phyloP scores from a whole-genome alignment of 176 grass and related monocot species.

The Panicum miliaceum region DNA sequence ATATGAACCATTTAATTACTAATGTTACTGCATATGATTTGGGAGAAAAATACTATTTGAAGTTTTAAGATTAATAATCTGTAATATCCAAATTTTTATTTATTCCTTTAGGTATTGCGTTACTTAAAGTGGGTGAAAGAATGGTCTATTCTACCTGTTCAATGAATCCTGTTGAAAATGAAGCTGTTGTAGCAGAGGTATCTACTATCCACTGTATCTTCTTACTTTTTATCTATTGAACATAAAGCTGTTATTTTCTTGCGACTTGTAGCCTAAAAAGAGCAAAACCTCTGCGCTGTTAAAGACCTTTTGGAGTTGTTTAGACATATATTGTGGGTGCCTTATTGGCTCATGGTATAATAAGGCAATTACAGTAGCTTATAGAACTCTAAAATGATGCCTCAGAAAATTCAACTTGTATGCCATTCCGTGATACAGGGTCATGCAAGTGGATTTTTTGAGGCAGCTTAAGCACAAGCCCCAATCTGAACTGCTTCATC shows the following conservation, averaged over 20 bases:
- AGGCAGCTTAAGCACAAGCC: not conserved
- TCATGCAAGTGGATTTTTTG: conserved; percentile 12
- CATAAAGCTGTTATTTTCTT: conserved; percentile 18
- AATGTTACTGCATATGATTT: conserved; percentile 6
- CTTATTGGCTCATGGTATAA: conserved; percentile 17
- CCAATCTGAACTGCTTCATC: conserved; percentile 8
- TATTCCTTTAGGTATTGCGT: conserved; percentile 63
- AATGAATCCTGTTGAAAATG: conserved; percentile 99
- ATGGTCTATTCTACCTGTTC: conserved; percentile 99
- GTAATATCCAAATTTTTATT: not conserved
- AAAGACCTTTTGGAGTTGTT: conserved; percentile 13
- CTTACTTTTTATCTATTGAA: not conserved
- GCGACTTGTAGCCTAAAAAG: conserved; percentile 1
- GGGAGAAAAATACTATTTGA: conserved; percentile 8
- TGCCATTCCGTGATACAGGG: not conserved
- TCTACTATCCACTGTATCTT: conserved; percentile 4
- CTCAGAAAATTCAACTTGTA: not conserved
- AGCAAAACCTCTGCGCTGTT: conserved; percentile 1
- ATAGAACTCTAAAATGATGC: conserved; percentile 23
- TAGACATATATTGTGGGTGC: not conserved
- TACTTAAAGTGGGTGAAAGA: conserved; percentile 87
- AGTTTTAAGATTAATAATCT: not conserved
- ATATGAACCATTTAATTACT: conserved; percentile 16
- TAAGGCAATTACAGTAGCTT: conserved; percentile 19
- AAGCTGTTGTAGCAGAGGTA: conserved; percentile 90